Evolutionary conservation across 148 eudicot species (phyloP), one percentile per base, ranked within the genome.

Genomic region (Cornus florida): DNA sequence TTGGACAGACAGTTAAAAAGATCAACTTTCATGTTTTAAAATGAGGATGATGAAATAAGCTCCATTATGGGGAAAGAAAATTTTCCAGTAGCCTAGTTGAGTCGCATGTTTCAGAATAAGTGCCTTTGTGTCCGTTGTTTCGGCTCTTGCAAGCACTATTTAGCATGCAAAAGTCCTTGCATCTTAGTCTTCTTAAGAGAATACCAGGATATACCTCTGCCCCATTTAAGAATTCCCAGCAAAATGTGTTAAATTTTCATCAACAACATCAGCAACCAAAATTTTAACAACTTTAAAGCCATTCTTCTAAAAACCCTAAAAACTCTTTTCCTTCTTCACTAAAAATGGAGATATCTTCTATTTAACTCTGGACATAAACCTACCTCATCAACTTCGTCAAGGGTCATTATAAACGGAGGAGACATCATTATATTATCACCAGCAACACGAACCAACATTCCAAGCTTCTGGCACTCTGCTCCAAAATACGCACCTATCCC

Each of bases 371-470:
- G 28, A 67, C n/a, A 53, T 53, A 71, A 23, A 79, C 57, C 31
- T 75, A 95, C 99, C 94, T 90, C 88, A 38, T 93, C 97, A 78
- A 93, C 73, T 87, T 95, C 92, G 59, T 76, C 86, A 20, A 88
- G 89, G 20, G 94, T 81, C 19, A 93, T 88, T n/a, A 87, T 86
- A 70, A 92, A 88, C 2, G 97, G 97, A 56, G 99, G 99, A 87
- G 94, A 95, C 81, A 95, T 88, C 97, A 93, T 89, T 46, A 93
- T 95, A 77, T 59, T 93, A 73, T 95, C 99, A 70, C 99, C 99
- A 43, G 93, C 81, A 71, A 95, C 93, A 82, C 99, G 97, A 32
- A 93, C 97, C 69, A 95, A 72, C 99, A 95, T 95, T 50, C 99
- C 99, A 60, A 83, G 72, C 87, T 93, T 92, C 91, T 93, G 86